Conservation (phyloP, 1,284 basidiomycete genomes). For the Porodaedalea pini region DNA sequence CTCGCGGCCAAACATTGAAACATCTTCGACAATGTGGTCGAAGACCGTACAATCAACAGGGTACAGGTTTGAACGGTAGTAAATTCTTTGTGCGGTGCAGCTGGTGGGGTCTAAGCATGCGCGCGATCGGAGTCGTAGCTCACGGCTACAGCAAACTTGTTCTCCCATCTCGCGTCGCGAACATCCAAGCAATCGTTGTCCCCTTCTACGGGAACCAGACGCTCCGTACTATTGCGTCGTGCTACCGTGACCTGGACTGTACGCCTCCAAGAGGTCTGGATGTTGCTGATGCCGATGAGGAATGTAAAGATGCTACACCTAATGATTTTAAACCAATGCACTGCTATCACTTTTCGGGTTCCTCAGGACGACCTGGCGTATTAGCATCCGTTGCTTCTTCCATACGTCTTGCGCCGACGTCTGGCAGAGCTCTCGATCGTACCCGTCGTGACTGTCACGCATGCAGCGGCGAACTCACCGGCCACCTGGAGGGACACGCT, state of each 20-base stretch:
- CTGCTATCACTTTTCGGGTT: slow-evolving; percentile 43
- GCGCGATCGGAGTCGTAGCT: too few relatives aligned
- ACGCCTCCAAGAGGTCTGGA: slow-evolving; percentile 74
- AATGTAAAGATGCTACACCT: slow-evolving; percentile 26
- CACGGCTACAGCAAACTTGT: too few relatives aligned
- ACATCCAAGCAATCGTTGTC: too few relatives aligned
- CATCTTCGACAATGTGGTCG: too few relatives aligned
- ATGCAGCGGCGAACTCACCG: too few relatives aligned
- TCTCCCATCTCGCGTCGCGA: too few relatives aligned
- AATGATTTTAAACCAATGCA: slow-evolving; percentile 12
- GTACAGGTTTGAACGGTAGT: too few relatives aligned
- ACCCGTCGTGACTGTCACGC: slow-evolving; percentile 47
- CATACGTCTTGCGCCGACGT: slow-evolving; percentile 8
- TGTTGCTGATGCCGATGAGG: slow-evolving; percentile 52
- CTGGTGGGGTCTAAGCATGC: too few relatives aligned
- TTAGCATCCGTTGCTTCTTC: slow-evolving; percentile 19
- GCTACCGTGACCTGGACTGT: slow-evolving; percentile 81
- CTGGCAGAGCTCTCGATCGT: slow-evolving; percentile 43
- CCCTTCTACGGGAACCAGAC: slow-evolving; percentile 97
- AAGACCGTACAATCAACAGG: too few relatives aligned
- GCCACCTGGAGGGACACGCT: slow-evolving; percentile 70
- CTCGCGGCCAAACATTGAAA: too few relatives aligned
- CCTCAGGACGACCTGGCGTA: slow-evolving; percentile 72
- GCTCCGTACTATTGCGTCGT: slow-evolving; percentile 88
- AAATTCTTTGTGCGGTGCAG: too few relatives aligned